Percentiles rank a stretch among this genome's conserved stretches.
phyloP scores from a whole-genome alignment of 768 basidiomycete species.

The Steccherinum ochraceum region DNA sequence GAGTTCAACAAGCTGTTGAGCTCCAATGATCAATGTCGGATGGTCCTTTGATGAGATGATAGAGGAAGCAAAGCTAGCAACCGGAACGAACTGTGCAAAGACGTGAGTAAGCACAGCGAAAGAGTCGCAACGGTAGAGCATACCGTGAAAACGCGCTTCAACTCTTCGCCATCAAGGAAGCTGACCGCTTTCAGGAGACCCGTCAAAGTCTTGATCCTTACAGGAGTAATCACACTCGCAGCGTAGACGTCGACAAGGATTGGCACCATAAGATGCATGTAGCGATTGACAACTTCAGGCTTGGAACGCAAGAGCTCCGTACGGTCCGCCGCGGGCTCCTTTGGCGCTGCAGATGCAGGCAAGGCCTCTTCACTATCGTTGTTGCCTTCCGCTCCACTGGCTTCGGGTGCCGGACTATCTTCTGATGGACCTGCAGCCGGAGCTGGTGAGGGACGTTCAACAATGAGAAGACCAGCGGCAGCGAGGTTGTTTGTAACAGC shows the following conservation, averaged over 20 bases:
- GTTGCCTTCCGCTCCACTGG: conserved; percentile 17
- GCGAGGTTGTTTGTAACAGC: conserved; percentile 5
- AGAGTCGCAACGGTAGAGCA: conserved; percentile 20
- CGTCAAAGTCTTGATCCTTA: conserved; percentile 84
- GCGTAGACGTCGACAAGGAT: conserved; percentile 98
- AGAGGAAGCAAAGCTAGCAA: conserved; percentile 92
- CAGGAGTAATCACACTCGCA: conserved; percentile 86
- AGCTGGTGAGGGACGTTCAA: conserved; percentile 11
- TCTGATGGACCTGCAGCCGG: conserved; percentile 9
- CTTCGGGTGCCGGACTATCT: conserved; percentile 28
- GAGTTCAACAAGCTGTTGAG: conserved; percentile 90
- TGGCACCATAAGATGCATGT: conserved; percentile 86
- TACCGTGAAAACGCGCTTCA: conserved; percentile 75
- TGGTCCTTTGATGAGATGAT: conserved; percentile 92
- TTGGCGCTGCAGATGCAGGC: conserved; percentile 8
- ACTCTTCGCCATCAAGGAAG: conserved; percentile 72
- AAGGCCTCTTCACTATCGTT: conserved; percentile 10
- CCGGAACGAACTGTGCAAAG: conserved; percentile 70
- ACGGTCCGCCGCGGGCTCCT: conserved; percentile 44
- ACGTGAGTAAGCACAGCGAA: conserved; percentile 4
- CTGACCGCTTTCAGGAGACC: conserved; percentile 88
- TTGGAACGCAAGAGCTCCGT: conserved; percentile 72
- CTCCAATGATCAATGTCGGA: conserved; percentile 76
- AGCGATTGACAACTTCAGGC: conserved; percentile 70
- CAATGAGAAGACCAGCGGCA: not conserved